These are phyloP conservation scores for Lathyrus oleraceus DNA, from an alignment of 306 rosid species.

Conservation along the genomic window DNA sequence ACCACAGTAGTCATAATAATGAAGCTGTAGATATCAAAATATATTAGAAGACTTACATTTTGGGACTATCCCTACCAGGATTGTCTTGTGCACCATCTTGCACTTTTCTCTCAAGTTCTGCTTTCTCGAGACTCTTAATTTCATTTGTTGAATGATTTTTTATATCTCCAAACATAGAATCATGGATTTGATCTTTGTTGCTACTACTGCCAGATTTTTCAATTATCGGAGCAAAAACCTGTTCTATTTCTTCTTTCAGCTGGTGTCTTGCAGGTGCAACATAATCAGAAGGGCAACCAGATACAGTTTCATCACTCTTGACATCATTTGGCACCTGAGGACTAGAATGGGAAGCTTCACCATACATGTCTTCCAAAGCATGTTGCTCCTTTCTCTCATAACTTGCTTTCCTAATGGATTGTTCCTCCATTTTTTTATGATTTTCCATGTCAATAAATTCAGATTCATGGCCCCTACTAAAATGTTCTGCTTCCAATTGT, in stretches of 20 bases:
- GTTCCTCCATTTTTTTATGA: constrained; percentile 26
- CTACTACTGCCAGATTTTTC: constrained; percentile 35
- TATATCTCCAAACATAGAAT: constrained; percentile 30
- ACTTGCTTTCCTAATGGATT: constrained; percentile 30
- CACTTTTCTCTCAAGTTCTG: constrained; percentile 29
- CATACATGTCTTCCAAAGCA: constrained; percentile 32
- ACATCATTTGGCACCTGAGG: constrained; percentile 31
- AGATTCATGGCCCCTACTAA: constrained; percentile 30
- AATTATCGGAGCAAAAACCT: constrained; percentile 32
- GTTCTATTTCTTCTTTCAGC: constrained; percentile 37
- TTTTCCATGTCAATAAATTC: constrained; percentile 31
- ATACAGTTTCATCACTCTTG: constrained; percentile 30
- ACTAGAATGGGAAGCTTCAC: constrained; percentile 30
- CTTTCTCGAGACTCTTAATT: constrained; percentile 34
- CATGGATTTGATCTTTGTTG: constrained; percentile 35
- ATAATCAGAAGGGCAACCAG: constrained; percentile 37
- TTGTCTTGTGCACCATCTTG: constrained; percentile 31
- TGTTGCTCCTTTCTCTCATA: constrained; percentile 30
- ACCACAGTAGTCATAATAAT: background rate
- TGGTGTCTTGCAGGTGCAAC: constrained; percentile 28
- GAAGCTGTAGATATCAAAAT: background rate
- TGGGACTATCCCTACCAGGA: constrained; percentile 35
- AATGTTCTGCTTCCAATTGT: constrained; percentile 24
- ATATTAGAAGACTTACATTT: constrained; percentile 49
- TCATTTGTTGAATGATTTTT: constrained; percentile 31